These are phyloP conservation scores for Borealophlyctis nickersoniae DNA, from an alignment of 192 early-diverging fungal species.

Conservation along the genomic window DNA sequence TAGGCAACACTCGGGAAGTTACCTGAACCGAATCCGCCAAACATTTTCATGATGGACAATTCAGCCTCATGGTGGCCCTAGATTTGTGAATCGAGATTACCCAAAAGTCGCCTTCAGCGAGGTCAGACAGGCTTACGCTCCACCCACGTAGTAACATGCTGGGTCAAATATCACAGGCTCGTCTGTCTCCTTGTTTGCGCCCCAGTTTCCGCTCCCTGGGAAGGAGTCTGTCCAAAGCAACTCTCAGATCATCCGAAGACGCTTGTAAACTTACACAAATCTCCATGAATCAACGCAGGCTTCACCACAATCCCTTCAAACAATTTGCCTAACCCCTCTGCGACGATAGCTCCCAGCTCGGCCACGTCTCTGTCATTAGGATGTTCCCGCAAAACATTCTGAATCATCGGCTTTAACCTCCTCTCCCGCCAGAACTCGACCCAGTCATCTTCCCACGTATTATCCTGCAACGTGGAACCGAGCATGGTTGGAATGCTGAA, in stretches of 20 bases:
- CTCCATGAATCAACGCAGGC: constrained; percentile 7
- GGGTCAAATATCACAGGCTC: background rate
- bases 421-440: constrained; percentile 2
- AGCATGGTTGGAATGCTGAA: background rate
- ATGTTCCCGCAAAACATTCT: constrained; percentile 1
- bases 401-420: constrained; percentile 7
- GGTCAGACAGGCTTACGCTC: no score
- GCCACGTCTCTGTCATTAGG: background rate
- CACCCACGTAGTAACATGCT: background rate
- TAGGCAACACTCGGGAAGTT: no score
- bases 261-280: background rate
- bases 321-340: background rate
- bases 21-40: background rate
- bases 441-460: constrained; percentile 14
- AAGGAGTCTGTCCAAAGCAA: no score
- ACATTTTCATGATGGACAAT: background rate
- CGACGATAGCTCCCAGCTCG: background rate
- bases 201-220: background rate
- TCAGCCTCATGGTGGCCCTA: background rate
- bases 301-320: constrained; percentile 5
- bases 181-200: background rate
- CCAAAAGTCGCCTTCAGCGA: no score
- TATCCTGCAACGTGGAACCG: constrained; percentile 7
- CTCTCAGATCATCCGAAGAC: background rate
- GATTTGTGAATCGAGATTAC: no score